Evolutionary conservation across 768 basidiomycete genomes (phyloP).

Genomic region (Pleurotus cornucopiae): DNA sequence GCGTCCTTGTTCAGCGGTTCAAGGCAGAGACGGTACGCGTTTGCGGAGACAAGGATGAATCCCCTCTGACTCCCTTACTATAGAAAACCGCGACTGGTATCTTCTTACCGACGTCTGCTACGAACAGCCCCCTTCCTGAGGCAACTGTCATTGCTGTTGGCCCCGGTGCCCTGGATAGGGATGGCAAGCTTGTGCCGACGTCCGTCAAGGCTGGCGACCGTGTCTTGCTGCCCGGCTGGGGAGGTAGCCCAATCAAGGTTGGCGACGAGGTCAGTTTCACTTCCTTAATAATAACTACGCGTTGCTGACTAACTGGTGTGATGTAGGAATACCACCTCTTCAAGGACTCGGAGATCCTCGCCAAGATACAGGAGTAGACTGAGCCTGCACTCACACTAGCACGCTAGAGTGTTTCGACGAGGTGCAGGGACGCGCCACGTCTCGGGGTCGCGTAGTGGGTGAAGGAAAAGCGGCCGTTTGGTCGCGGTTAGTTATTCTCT

Average conservation of each 20-base stretch:
- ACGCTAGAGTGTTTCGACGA: background rate
- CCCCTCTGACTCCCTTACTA: background rate
- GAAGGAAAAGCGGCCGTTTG: constrained; percentile 1
- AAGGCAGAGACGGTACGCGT: constrained; percentile 88
- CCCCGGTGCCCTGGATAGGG: constrained; percentile 89
- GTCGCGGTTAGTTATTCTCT: constrained; percentile 7
- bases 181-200: constrained; percentile 71
- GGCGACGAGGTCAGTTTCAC: constrained; percentile 80
- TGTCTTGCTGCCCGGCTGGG: constrained; percentile 94
- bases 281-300: background rate
- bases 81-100: constrained; percentile 98
- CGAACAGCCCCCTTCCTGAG: constrained; percentile 85
- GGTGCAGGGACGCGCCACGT: background rate
- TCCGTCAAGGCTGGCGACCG: constrained; percentile 86
- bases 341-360: constrained; percentile 92
- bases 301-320: constrained; percentile 6
- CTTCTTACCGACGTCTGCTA: constrained; percentile 91
- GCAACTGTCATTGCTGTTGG: constrained; percentile 95
- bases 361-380: constrained; percentile 87
- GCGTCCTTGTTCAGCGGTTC: constrained; percentile 95
- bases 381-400: background rate
- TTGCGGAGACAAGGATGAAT: background rate
- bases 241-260: constrained; percentile 92
- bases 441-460: background rate
- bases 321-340: constrained; percentile 89